A percentile compares a stretch with the other conserved stretches of the same genome.
phyloP scores from a whole-genome alignment of 177 flowering plant genomes.

The Tripterygium wilfordii region DNA sequence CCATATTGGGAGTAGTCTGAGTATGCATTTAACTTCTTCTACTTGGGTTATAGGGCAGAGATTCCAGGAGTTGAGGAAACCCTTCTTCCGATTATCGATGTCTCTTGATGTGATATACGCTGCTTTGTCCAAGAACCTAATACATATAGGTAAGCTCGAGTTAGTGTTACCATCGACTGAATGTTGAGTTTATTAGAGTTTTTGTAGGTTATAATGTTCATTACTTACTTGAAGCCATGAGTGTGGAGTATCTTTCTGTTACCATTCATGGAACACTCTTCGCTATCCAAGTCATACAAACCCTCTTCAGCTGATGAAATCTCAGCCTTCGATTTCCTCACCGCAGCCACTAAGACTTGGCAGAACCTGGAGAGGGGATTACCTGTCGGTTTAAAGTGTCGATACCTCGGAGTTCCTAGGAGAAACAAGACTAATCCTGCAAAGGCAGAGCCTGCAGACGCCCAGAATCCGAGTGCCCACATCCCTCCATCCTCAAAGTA shows the following conservation, averaged over 20 bases:
- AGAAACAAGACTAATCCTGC: slow-evolving; percentile 18
- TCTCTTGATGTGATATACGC: slow-evolving; percentile 23
- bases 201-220: neutral
- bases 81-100: neutral
- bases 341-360: slow-evolving; percentile 39
- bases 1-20: slow-evolving; percentile 33
- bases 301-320: slow-evolving; percentile 24
- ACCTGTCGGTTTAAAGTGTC: slow-evolving; percentile 35
- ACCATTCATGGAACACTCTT: slow-evolving; percentile 12
- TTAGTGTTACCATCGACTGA: no score
- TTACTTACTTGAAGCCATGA: slow-evolving; percentile 42
- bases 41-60: slow-evolving; percentile 42
- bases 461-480: slow-evolving; percentile 37
- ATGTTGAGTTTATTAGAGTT: slow-evolving; percentile 7
- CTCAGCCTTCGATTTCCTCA: slow-evolving; percentile 19
- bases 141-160: no score
- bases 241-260: slow-evolving; percentile 37
- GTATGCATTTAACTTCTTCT: slow-evolving; percentile 46
- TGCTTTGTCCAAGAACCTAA: slow-evolving; percentile 41
- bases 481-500: slow-evolving; percentile 31
- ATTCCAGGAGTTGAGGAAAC: slow-evolving; percentile 32
- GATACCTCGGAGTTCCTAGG: slow-evolving; percentile 24
- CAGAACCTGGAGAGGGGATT: slow-evolving; percentile 39
- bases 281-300: slow-evolving; percentile 29
- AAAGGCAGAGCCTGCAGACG: slow-evolving; percentile 24